Evolutionary conservation across 2,329 filamentous ascomycete species (phyloP), one percentile per base, ranked within the genome.

Genomic region (Alternaria infectoria): DNA sequence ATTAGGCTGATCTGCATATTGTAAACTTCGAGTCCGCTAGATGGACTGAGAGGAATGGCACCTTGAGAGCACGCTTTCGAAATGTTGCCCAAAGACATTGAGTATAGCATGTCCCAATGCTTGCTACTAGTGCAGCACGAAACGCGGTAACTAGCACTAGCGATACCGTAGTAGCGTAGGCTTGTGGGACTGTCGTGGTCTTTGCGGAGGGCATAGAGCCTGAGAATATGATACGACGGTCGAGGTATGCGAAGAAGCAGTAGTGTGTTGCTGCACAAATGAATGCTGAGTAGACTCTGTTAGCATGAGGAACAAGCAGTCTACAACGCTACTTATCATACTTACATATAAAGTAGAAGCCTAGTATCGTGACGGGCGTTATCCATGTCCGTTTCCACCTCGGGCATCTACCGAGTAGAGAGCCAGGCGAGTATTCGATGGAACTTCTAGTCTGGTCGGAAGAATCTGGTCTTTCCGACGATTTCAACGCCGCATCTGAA

Each of bases 231-330:
- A 36, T 36, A n/a, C 32, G 32, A 36, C 32, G 4, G 4, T 36
- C 32, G 32, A 36, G 32, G 1, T 36, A 36, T 0, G 8, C 32
- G 32, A 36, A 36, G 7, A 36, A n/a, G 15, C 32, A n/a, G 32
- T 36, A 36, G 32, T 36, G 32, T 4, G 32, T 5, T 36, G 32
- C 32, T n/a, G 15, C 32, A 36, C 32, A n/a, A 5, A 36, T 36
- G 8, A n/a, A 9, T 0, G 32, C 32, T 36, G 32, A 3, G 9
- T 36, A 36, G 2, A 36, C 4, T 2, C 15, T 3, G 15, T 36
- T 36, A 36, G 15, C 8, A 36, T 36, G 0, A 0, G 0, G 1
- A 2, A n/a, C 8, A n/a, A 36, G 2, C 15, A 5, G 9, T 2
- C 0, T n/a, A 9, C 0, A 8, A 36, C 15, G 8, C 32, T 36